phyloP scores from a whole-genome alignment of 2,329 filamentous ascomycete species.

The Epichloe baconii region DNA sequence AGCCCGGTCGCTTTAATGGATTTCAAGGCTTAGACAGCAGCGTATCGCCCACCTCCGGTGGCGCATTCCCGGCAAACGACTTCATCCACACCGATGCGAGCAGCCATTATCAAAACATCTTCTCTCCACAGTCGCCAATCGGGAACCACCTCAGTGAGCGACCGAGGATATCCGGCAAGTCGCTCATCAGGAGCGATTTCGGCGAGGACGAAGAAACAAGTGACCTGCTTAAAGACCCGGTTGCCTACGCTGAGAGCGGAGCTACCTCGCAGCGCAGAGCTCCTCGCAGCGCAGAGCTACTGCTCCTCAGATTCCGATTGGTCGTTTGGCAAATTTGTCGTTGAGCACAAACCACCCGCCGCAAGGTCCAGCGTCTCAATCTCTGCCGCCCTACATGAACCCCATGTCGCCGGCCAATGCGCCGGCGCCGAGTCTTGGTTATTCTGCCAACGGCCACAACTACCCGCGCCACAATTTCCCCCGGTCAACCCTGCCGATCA shows the following conservation, averaged over 20 bases:
- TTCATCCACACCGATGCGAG: slow-evolving; percentile 43
- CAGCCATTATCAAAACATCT: slow-evolving; percentile 47
- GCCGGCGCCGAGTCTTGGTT: slow-evolving; percentile 16
- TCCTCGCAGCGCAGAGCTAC: slow-evolving; percentile 51
- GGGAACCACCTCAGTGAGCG: slow-evolving; percentile 54
- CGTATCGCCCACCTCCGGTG: slow-evolving; percentile 45
- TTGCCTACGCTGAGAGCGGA: slow-evolving; percentile 56
- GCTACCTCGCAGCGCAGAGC: slow-evolving; percentile 41
- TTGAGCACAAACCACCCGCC: slow-evolving; percentile 50
- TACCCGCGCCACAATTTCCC: slow-evolving; percentile 59
- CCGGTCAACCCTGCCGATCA: slow-evolving; percentile 90
- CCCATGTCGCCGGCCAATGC: slow-evolving; percentile 44
- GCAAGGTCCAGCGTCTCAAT: slow-evolving; percentile 37
- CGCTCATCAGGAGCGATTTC: slow-evolving; percentile 55
- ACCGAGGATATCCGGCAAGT: slow-evolving; percentile 50
- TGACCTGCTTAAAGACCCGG: slow-evolving; percentile 57
- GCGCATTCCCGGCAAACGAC: slow-evolving; percentile 39
- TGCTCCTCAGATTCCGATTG: slow-evolving; percentile 57
- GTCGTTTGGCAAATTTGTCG: slow-evolving; percentile 56
- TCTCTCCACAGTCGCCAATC: slow-evolving; percentile 62
- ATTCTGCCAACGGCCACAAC: slow-evolving; percentile 31
- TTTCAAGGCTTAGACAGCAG: slow-evolving; percentile 48
- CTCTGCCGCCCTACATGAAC: slow-evolving; percentile 34
- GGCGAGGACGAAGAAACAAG: slow-evolving; percentile 57
- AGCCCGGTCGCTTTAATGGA: slow-evolving; percentile 47